A percentile compares a stretch with the other conserved stretches of the same genome.
phyloP scores from a whole-genome alignment of 257 asterid genomes.

The Thymus mandschuricus region DNA sequence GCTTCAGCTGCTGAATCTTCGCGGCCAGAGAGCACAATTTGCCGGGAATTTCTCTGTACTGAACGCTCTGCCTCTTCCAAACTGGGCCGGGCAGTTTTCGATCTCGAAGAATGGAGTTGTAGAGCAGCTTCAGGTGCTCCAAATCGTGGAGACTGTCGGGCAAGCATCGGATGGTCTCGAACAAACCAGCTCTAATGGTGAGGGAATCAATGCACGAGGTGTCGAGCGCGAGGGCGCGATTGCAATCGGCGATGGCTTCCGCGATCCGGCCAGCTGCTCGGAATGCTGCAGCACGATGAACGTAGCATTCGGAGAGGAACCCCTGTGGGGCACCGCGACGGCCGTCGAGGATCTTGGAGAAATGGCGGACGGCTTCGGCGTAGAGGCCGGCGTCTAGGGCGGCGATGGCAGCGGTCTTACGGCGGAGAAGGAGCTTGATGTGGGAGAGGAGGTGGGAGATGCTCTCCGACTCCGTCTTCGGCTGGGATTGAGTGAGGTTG shows the following conservation, averaged over 20 bases:
- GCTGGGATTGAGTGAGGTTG: constrained; percentile 45
- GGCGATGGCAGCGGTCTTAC: constrained; percentile 75
- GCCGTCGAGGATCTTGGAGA: constrained; percentile 75
- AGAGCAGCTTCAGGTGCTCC: constrained; percentile 85
- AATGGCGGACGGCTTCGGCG: constrained; percentile 70
- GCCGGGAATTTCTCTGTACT: constrained; percentile 91
- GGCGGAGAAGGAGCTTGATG: constrained; percentile 73
- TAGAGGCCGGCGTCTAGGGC: constrained; percentile 73
- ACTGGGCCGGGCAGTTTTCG: constrained; percentile 76
- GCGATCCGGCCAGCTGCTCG: constrained; percentile 62
- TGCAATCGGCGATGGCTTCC: constrained; percentile 79
- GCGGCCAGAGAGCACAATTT: constrained; percentile 73
- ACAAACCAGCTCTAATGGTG: constrained; percentile 67
- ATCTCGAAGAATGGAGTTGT: constrained; percentile 78
- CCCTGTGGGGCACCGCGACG: constrained; percentile 82
- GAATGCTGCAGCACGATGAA: constrained; percentile 66
- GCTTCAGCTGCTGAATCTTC: constrained; percentile 79
- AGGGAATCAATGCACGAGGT: constrained; percentile 84
- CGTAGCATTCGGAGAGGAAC: constrained; percentile 66
- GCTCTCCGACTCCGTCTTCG: constrained; percentile 59
- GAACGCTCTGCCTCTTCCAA: constrained; percentile 84
- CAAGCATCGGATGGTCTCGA: constrained; percentile 72
- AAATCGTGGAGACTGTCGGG: constrained; percentile 94
- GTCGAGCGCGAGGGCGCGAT: constrained; percentile 76
- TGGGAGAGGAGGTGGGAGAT: constrained; percentile 69